Percentiles rank a stretch among this genome's conserved stretches.
Evolutionary conservation across 2,329 filamentous ascomycete species (phyloP).

Genomic region (Verticillium klebahnii): DNA sequence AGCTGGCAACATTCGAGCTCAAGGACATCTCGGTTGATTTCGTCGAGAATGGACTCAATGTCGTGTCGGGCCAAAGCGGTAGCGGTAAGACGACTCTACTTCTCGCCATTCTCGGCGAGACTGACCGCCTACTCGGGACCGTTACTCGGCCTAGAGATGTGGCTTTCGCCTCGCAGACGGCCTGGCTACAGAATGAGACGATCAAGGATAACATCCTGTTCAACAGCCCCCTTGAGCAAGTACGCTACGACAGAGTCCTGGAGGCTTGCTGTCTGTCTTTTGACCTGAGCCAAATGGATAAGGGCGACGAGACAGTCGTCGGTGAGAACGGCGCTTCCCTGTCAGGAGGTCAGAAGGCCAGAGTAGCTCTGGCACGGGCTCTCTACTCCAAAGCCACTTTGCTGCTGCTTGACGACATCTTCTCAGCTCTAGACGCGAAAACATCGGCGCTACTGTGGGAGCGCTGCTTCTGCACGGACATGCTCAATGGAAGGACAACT

Average conservation of each 20-base stretch:
- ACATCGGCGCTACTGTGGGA: conserved; percentile 53
- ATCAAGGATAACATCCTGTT: conserved; percentile 53
- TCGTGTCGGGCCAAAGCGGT: conserved; percentile 49
- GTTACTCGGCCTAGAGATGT: conserved; percentile 47
- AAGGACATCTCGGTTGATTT: conserved; percentile 46
- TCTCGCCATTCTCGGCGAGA: conserved; percentile 50
- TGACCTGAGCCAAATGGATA: conserved; percentile 46
- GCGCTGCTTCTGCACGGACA: conserved; percentile 50
- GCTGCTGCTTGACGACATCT: conserved; percentile 54
- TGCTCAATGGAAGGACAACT: conserved; percentile 48
- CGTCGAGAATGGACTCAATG: conserved; percentile 48
- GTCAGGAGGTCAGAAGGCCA: conserved; percentile 52
- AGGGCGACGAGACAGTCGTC: conserved; percentile 46
- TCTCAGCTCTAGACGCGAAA: conserved; percentile 55
- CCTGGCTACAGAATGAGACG: conserved; percentile 55
- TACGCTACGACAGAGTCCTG: conserved; percentile 50
- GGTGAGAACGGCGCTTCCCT: conserved; percentile 52
- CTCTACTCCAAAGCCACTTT: conserved; percentile 52
- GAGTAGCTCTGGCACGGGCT: conserved; percentile 51
- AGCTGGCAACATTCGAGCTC: conserved; percentile 44
- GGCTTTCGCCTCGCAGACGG: conserved; percentile 52
- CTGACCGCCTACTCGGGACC: conserved; percentile 40
- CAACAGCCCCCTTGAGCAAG: conserved; percentile 42
- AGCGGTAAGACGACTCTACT: conserved; percentile 54
- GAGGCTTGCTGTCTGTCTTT: conserved; percentile 49